Evolutionary conservation across 2,329 filamentous ascomycete genomes (phyloP), one percentile per base, ranked within the genome.

Genomic region (Aspergillus chevalieri): DNA sequence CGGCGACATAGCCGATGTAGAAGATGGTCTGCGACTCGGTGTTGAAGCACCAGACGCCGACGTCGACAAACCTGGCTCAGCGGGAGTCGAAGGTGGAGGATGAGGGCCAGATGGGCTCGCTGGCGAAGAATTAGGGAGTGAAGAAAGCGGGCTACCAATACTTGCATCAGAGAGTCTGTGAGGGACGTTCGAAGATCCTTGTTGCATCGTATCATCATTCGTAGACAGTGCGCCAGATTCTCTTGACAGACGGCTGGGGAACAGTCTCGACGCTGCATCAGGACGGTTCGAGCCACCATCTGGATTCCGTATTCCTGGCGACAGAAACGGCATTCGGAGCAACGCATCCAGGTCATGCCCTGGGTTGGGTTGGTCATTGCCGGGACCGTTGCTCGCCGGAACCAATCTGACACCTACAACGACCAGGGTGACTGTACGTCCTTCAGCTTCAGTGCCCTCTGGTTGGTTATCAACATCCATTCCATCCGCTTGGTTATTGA

Each of bases 401-500:
- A 86, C 82, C 22, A 83, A 84, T 47, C 83, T 74, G 48, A 86
- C 85, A 47, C 84, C 84, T 38, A 86, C 83, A 47, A 86, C 83
- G 41, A 86, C 85, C 53, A 86, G 78, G 7, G 84, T 84, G 36
- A 86, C 80, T 67, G 83, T 84, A 19, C 83, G 75, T 43, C 78
- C 78, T 49, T 78, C 76, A 21, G 61, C 52, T 49, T 77, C 76
- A 21, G 61, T 52, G 47, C 71, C 71, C 34, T 72, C 71, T 42
- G 68, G 51, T 54, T 63, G 60, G 19, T 67, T 69, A 43, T 75
- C 72, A 43, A 69, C 48, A 48, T 71, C 67, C 62, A 71, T 69
- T 44, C 65, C 62, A 52, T 70, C 67, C 5, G 53, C 49, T 38
- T 55, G 48, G 24, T 58, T 52, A 36, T 61, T 59, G 41, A 49